Base-by-base conservation (phyloP, 2,329 filamentous ascomycete species). In the Colletotrichum sojae region DNA sequence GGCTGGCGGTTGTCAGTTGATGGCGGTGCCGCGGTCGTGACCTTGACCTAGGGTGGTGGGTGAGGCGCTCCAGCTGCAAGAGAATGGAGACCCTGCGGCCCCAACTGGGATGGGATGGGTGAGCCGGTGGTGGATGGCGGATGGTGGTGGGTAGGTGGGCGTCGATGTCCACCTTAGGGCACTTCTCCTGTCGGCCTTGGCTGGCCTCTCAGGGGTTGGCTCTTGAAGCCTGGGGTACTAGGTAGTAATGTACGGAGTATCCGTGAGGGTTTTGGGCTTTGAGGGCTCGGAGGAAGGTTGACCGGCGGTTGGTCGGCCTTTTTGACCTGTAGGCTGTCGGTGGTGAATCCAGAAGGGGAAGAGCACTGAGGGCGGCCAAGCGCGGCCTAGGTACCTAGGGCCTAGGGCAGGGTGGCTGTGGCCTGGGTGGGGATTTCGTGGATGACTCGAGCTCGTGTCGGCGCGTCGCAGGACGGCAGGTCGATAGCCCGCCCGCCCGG, bases 261-360 rank as follows among this genome's bases (percentile, higher is more conserved):
- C 22, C 22, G 22, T 25, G 22, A 25, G 22, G 22, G 22, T 25
- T 25, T 25, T 25, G 22, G 22, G 22, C 22, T 25, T 25, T 25
- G 22, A 1, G 5, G 22, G 22, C 22, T 25, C 22, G 22, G 3
- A 25, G 22, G 22, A 25, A 25, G 22, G 8, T 36, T 13, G 40
- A 43, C 40, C 65, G 60, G 65, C 53, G 65, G 60, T 64, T 68
- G 60, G 60, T 64, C 53, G 60, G 65, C 43, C 25, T 36, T 68
- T 57, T 57, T 10, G 2, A 25, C 22, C 22, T 25, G 22, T 51
- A 53, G 15, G 39, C 53, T 53, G 57, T 68, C 65, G 65, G 60
- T 64, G 52, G 65, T 68, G 53, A 58, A 64, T 53, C 65, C 65
- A 51, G 60, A 68, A 68, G 60, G 9, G 49, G 63, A 61, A 43